Percentiles rank a stretch among this genome's conserved stretches.
These are phyloP conservation scores for Fusarium musae DNA, from an alignment of 2,329 filamentous ascomycete genomes.

Conservation along the genomic window DNA sequence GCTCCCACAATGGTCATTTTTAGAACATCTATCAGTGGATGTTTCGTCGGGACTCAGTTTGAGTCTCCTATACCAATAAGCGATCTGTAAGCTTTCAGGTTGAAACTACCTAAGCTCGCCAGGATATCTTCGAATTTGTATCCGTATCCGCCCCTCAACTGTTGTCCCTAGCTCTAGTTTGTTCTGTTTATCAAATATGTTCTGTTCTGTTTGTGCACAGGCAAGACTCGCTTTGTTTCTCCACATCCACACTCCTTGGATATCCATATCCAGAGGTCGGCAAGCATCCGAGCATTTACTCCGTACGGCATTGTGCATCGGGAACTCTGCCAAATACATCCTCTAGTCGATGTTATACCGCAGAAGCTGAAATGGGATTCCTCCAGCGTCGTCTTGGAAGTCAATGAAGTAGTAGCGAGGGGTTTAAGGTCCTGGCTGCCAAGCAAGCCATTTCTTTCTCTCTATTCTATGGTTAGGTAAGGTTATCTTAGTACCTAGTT, in stretches of 20 bases:
- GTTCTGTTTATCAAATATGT: background rate
- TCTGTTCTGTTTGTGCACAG: conserved; percentile 12
- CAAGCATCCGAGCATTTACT: conserved; percentile 20
- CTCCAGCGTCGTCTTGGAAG: background rate
- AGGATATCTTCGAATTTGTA: background rate
- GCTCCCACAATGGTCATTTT: conserved; percentile 6
- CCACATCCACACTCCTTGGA: conserved; percentile 10
- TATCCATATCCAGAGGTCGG: conserved; percentile 16
- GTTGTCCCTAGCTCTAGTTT: background rate
- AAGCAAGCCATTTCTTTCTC: background rate
- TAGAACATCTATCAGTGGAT: background rate
- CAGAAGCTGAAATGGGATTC: background rate
- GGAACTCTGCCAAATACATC: background rate
- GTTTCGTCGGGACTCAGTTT: background rate
- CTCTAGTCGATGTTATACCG: background rate
- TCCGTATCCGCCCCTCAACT: background rate
- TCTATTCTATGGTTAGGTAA: background rate
- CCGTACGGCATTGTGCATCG: conserved; percentile 1
- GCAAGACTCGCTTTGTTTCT: background rate
- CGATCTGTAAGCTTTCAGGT: background rate
- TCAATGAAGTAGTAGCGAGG: background rate
- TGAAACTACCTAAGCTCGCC: background rate
- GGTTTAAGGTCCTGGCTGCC: background rate
- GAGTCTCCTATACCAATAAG: background rate
- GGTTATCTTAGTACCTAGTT: background rate